Evolutionary conservation across 2,329 filamentous ascomycete species (phyloP), one percentile per base, ranked within the genome.

Genomic region (Scolecobasidium constrictum): DNA sequence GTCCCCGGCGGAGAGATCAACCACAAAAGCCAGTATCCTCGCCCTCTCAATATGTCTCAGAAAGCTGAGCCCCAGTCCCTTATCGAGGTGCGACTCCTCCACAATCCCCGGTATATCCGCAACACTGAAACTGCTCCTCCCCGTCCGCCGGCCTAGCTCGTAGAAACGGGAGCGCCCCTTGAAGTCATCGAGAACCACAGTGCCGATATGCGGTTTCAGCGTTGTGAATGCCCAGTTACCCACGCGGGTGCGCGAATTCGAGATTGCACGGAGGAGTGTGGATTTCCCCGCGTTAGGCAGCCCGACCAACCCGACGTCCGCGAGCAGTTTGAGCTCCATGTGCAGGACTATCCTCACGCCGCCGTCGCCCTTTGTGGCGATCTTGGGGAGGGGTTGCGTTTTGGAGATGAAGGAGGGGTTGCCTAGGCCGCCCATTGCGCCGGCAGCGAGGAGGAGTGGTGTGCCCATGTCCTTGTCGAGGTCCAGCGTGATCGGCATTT

Each of bases 171-270:
- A 86, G 0, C 85, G 77, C 2, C 88, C 86, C 45, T 78, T 80
- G 65, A 92, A 77, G 57, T 88, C 77, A 60, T 98, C 92, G 9
- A 98, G 74, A 12, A 96, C 82, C 5, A 98, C 86, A 1, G 92
- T 98, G 40, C 92, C 92, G 43, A 98, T 93, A 52, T 94, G 95
- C 3, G 92, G 92, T 52, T 88, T 82, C 6, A 98, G 71, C 0
- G 92, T 98, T 3, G 92, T 98, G 60, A 98, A 98, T 7, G 87
- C 90, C 92, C 92, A 98, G 58, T 84, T 81, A 33, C 92, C 92
- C 4, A 98, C 79, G 31, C 92, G 77, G 2, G 92, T 86, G 46
- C 87, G 81, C 58, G 85, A 93, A 59, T 88, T 88, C 53, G 81
- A 94, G 53, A 98, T 67, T 3, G 88, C 81, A 15, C 92, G 80